phyloP scores from a whole-genome alignment of 345 rosid species.

The Raphanus raphanistrum region DNA sequence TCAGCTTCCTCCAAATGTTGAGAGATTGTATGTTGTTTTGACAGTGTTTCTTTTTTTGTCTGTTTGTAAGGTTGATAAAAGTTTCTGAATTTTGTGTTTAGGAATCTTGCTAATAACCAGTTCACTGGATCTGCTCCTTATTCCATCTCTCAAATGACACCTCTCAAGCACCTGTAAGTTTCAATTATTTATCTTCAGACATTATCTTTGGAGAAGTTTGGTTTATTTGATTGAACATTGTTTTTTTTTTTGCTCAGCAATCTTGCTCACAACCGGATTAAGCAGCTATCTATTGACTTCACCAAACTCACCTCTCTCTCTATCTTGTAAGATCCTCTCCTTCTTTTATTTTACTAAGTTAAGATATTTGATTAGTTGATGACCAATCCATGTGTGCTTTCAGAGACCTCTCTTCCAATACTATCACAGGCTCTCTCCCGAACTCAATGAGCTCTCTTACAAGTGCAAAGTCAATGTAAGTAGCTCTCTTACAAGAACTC shows the following conservation, averaged over 20 bases:
- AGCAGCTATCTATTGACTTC: conserved; percentile 60
- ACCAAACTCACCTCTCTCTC: conserved; percentile 69
- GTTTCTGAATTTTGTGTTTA: conserved; percentile 35
- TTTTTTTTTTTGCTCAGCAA: conserved; percentile 58
- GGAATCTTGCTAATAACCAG: conserved; percentile 81
- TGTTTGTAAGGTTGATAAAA: neutral
- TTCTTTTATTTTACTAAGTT: neutral
- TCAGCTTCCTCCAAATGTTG: conserved; percentile 61
- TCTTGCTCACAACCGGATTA: conserved; percentile 77
- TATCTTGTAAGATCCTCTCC: conserved; percentile 62
- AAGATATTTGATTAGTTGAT: neutral
- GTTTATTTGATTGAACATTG: conserved; percentile 4
- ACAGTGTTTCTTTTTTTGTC: conserved; percentile 3
- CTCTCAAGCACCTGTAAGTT: conserved; percentile 82
- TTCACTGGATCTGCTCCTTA: conserved; percentile 60
- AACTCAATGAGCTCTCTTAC: conserved; percentile 63
- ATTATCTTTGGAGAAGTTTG: conserved; percentile 8
- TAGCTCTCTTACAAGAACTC: neutral
- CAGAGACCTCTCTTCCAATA: conserved; percentile 91
- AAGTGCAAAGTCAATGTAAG: conserved; percentile 64
- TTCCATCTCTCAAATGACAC: conserved; percentile 50
- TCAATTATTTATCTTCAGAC: conserved; percentile 26
- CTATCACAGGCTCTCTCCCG: conserved; percentile 69
- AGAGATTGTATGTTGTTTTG: conserved; percentile 61
- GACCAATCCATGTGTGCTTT: conserved; percentile 9